Percentiles rank a stretch among this genome's conserved stretches.
phyloP scores from a whole-genome alignment of 345 rosid genomes.

The Salix koriyanagi region DNA sequence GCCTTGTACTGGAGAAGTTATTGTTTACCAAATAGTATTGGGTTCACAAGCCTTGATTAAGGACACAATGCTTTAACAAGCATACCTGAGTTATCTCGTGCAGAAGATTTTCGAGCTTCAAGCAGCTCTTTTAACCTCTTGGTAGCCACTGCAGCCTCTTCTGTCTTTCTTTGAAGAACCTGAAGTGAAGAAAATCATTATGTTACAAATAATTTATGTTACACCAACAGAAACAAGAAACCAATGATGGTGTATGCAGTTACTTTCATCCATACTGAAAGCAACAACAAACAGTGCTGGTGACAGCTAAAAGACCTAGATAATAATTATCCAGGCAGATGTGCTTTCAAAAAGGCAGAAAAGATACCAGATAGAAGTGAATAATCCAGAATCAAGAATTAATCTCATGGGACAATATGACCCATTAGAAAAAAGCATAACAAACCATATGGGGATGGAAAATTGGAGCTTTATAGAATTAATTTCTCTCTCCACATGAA shows the following conservation, averaged over 20 bases:
- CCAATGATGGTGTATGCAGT: neutral
- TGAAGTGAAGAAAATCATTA: slow-evolving; percentile 28
- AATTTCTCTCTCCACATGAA: neutral
- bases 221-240: neutral
- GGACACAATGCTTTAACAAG: neutral
- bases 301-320: neutral
- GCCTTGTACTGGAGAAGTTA: neutral
- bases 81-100: slow-evolving; percentile 72
- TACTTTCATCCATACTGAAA: neutral
- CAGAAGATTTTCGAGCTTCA: slow-evolving; percentile 89
- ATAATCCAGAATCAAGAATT: neutral
- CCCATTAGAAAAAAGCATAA: neutral
- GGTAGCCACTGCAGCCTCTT: slow-evolving; percentile 98
- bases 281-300: neutral
- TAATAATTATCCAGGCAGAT: neutral
- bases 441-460: neutral
- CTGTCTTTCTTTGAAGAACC: slow-evolving; percentile 99
- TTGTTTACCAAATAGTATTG: slow-evolving; percentile 3
- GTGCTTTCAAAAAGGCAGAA: neutral
- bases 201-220: neutral
- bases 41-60: neutral
- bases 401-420: neutral
- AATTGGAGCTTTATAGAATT: neutral
- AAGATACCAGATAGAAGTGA: neutral
- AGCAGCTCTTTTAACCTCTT: slow-evolving; percentile 93